Conservation (phyloP, 805 yeast species). For the Metschnikowia drakensbergensis region DNA sequence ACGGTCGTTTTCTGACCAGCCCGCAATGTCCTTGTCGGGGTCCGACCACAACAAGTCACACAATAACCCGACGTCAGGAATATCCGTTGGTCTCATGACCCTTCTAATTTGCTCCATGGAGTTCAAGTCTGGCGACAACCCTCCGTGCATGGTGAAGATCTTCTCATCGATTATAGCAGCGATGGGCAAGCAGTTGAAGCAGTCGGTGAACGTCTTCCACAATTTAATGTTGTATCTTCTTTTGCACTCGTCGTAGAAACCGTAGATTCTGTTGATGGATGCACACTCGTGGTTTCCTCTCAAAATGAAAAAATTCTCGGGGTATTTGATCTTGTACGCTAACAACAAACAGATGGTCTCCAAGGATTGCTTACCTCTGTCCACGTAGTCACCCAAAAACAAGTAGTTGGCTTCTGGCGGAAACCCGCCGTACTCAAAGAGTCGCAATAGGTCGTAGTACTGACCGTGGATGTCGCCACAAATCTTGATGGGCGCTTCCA, state of each 20-base stretch:
- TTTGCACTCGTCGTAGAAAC: constrained; percentile 97
- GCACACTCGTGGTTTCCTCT: constrained; percentile 99
- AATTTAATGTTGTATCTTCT: constrained; percentile 97
- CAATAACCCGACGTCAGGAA: constrained; percentile 94
- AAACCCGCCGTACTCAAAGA: constrained; percentile 97
- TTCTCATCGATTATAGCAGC: constrained; percentile 98
- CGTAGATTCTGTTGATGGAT: constrained; percentile 94
- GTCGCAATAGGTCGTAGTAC: constrained; percentile 89
- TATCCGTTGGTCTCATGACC: constrained; percentile 98
- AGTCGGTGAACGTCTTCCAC: constrained; percentile 98
- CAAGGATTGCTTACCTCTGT: constrained; percentile 95
- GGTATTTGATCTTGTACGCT: constrained; percentile 96
- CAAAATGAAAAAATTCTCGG: constrained; percentile 93
- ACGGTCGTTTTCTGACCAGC: constrained; percentile 99
- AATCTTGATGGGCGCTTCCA: constrained; percentile 93
- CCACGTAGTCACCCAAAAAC: constrained; percentile 95
- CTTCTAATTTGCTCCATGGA: constrained; percentile 98
- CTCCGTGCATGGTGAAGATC: constrained; percentile 99
- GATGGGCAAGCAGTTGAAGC: constrained; percentile 96
- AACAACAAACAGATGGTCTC: constrained; percentile 92
- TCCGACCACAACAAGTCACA: constrained; percentile 98
- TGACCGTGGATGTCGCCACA: constrained; percentile 99
- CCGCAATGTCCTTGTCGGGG: constrained; percentile 96
- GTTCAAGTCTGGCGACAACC: constrained; percentile 93
- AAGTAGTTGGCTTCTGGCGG: constrained; percentile 98